Percentiles rank a stretch among this genome's conserved stretches.
These are phyloP conservation scores for Cichorium intybus DNA, from an alignment of 140 eudicot genomes.

Conservation along the genomic window DNA sequence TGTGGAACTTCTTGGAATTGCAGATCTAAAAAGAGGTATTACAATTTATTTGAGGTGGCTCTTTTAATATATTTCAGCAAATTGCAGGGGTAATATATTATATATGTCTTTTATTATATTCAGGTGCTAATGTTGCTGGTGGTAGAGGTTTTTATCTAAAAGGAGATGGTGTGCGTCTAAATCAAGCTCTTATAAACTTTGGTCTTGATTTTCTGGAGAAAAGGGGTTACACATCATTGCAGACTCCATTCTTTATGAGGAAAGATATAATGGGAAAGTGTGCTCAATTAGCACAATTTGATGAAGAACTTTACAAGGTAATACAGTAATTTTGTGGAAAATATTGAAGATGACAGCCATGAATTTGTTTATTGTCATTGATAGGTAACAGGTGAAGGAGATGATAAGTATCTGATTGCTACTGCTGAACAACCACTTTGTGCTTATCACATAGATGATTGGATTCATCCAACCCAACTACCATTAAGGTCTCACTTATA, in stretches of 20 bases:
- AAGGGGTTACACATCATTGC: slow-evolving; percentile 58
- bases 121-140: slow-evolving; percentile 96
- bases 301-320: slow-evolving; percentile 99
- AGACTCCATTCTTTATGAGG: slow-evolving; percentile 92
- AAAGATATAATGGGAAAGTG: slow-evolving; percentile 92
- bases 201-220: slow-evolving; percentile 74
- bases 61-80: neutral
- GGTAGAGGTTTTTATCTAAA: slow-evolving; percentile 90
- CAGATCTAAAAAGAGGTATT: slow-evolving; percentile 69
- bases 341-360: neutral
- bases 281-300: slow-evolving; percentile 93
- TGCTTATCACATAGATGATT: slow-evolving; percentile 84
- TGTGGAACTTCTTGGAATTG: slow-evolving; percentile 92
- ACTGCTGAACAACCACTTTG: slow-evolving; percentile 99
- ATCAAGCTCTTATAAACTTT: slow-evolving; percentile 90
- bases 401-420: slow-evolving; percentile 93
- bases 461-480: slow-evolving; percentile 86
- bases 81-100: neutral
- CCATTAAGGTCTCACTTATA: slow-evolving; percentile 58
- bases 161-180: slow-evolving; percentile 83
- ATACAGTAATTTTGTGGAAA: neutral
- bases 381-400: slow-evolving; percentile 94
- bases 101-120: neutral
- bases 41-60: neutral
- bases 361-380: neutral